phyloP scores from a whole-genome alignment of 768 basidiomycete species.

The Tricholoma hemisulphureum region DNA sequence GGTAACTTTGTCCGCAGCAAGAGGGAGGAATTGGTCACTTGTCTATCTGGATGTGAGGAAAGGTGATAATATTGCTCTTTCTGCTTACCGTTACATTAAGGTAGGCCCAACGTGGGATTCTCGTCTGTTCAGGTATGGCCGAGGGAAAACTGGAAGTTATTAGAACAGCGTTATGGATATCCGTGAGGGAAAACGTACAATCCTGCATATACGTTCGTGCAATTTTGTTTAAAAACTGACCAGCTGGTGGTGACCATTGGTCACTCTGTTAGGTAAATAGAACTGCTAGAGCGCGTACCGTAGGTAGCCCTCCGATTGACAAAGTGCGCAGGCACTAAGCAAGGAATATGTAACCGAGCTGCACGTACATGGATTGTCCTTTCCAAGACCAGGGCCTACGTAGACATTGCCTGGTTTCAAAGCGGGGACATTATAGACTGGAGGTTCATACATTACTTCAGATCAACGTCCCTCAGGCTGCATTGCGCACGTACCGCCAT shows the following conservation, averaged over 20 bases:
- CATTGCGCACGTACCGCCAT: neutral
- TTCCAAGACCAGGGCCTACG: neutral
- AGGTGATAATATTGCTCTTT: neutral
- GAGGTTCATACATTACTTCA: neutral
- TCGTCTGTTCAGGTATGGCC: neutral
- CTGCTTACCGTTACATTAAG: neutral
- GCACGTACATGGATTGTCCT: neutral
- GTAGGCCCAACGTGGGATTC: constrained; percentile 1
- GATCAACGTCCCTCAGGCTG: neutral
- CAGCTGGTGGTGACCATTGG: neutral
- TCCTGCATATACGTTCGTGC: neutral
- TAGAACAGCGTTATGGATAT: neutral
- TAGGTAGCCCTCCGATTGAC: constrained; percentile 7
- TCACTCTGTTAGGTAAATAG: neutral
- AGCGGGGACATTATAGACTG: neutral
- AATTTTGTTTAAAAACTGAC: neutral
- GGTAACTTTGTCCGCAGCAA: neutral
- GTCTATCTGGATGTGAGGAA: neutral
- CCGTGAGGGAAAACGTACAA: neutral
- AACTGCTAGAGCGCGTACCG: neutral
- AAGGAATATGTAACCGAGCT: neutral
- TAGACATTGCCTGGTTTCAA: neutral
- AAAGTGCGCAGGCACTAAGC: constrained; percentile 3
- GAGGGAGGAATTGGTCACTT: neutral
- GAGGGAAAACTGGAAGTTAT: neutral